Evolutionary conservation across 306 rosid genomes (phyloP).

Genomic region (Cicer yamashitae): DNA sequence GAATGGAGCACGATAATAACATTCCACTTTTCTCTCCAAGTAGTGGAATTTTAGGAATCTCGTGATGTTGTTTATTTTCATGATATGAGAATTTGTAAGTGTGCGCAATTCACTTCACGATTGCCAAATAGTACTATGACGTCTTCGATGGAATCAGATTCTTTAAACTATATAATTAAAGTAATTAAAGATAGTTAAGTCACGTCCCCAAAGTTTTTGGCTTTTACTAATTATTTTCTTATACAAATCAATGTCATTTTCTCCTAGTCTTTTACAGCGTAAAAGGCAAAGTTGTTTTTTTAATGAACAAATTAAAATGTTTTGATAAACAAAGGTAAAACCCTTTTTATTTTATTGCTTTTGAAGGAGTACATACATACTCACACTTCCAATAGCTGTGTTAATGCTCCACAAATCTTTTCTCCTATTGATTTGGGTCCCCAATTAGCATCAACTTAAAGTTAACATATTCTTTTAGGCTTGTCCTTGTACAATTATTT

Average conservation of each 20-base stretch:
- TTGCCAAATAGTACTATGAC: neutral
- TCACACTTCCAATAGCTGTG: constrained; percentile 52
- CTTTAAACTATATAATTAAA: constrained; percentile 42
- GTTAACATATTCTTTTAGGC: constrained; percentile 37
- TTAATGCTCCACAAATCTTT: constrained; percentile 66
- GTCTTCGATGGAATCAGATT: constrained; percentile 36
- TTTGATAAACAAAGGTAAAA: constrained; percentile 40
- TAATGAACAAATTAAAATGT: neutral
- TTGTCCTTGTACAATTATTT: constrained; percentile 44
- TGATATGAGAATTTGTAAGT: constrained; percentile 36
- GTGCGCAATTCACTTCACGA: constrained; percentile 25
- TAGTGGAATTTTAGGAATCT: constrained; percentile 43
- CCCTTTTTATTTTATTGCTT: constrained; percentile 43
- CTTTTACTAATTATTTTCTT: constrained; percentile 47
- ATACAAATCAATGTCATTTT: constrained; percentile 48
- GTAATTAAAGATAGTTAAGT: constrained; percentile 47
- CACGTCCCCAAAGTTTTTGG: constrained; percentile 66
- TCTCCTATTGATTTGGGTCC: constrained; percentile 53
- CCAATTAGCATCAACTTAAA: constrained; percentile 40
- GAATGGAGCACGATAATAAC: no score
- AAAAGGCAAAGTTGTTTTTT: constrained; percentile 42
- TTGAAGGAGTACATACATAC: constrained; percentile 46
- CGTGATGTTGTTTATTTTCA: constrained; percentile 27
- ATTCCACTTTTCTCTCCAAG: neutral
- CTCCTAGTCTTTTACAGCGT: constrained; percentile 33